A percentile compares a stretch with the other conserved stretches of the same genome.
phyloP scores from a whole-genome alignment of 2,329 filamentous ascomycete species.

The Fusarium pseudonygamai region DNA sequence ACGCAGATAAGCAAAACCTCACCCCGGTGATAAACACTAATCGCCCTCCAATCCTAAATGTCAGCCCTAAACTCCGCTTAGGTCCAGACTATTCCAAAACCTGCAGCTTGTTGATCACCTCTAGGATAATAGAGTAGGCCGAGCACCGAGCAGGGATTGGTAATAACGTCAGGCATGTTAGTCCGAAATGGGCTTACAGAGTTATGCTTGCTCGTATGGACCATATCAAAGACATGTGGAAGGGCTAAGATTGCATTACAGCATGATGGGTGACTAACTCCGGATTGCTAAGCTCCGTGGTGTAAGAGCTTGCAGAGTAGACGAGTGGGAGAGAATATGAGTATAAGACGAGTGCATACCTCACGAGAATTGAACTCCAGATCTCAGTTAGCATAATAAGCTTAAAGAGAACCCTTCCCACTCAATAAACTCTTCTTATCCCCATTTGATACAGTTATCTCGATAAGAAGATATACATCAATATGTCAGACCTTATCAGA shows the following conservation, averaged over 20 bases:
- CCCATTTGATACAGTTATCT: background rate
- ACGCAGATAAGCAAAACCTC: background rate
- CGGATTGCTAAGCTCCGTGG: slow-evolving; percentile 25
- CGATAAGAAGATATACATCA: background rate
- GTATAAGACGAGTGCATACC: slow-evolving; percentile 32
- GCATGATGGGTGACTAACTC: background rate
- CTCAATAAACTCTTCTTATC: background rate
- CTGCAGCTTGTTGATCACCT: background rate
- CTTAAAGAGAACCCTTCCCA: slow-evolving; percentile 2
- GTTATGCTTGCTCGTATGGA: background rate
- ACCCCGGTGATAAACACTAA: slow-evolving; percentile 39
- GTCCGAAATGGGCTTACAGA: slow-evolving; percentile 29
- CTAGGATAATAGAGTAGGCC: slow-evolving; percentile 1
- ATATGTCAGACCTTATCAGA: slow-evolving; percentile 53
- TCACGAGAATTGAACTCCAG: background rate
- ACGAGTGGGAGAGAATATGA: background rate
- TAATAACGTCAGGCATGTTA: slow-evolving; percentile 32
- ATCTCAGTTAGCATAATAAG: background rate
- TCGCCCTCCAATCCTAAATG: slow-evolving; percentile 6
- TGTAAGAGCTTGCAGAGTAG: background rate
- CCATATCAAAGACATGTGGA: background rate
- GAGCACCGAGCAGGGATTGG: slow-evolving; percentile 36
- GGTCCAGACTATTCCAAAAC: slow-evolving; percentile 22
- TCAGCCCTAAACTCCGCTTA: slow-evolving; percentile 41
- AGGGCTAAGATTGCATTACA: background rate